Conservation (phyloP, 306 rosid genomes). For the Datisca glomerata region DNA sequence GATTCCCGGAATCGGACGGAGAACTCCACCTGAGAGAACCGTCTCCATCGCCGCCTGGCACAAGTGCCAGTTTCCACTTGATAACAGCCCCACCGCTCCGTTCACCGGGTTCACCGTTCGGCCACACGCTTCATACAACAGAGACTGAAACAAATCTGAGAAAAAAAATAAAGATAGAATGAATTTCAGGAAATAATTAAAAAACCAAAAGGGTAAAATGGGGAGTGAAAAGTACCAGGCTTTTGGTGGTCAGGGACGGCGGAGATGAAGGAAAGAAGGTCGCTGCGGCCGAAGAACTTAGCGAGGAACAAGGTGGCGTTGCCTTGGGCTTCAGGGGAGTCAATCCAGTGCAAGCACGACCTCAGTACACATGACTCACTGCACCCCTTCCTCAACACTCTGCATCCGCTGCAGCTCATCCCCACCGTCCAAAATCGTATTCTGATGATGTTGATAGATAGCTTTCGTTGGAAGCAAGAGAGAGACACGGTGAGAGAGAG, state of each 20-base stretch:
- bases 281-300: slow-evolving; percentile 69
- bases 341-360: slow-evolving; percentile 51
- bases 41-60: slow-evolving; percentile 54
- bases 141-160: slow-evolving; percentile 63
- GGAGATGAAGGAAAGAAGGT: slow-evolving; percentile 49
- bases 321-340: slow-evolving; percentile 46
- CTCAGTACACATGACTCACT: slow-evolving; percentile 40
- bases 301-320: slow-evolving; percentile 65
- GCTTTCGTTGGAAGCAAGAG: too few relatives aligned
- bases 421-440: slow-evolving; percentile 8
- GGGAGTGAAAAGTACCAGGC: slow-evolving; percentile 15
- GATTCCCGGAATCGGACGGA: slow-evolving; percentile 20
- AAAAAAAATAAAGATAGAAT: not conserved
- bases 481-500: slow-evolving; percentile 3
- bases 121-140: slow-evolving; percentile 65
- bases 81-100: slow-evolving; percentile 57
- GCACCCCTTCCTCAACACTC: slow-evolving; percentile 64
- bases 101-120: slow-evolving; percentile 64
- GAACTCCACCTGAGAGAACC: slow-evolving; percentile 35
- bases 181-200: not conserved
- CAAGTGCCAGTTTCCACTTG: slow-evolving; percentile 54
- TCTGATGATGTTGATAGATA: too few relatives aligned
- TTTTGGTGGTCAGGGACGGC: slow-evolving; percentile 39
- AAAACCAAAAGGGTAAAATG: too few relatives aligned
- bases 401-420: slow-evolving; percentile 81